Evolutionary conservation across 805 yeast species (phyloP), one percentile per base, ranked within the genome.

Genomic region (Cyberlindnera mississippiensis): DNA sequence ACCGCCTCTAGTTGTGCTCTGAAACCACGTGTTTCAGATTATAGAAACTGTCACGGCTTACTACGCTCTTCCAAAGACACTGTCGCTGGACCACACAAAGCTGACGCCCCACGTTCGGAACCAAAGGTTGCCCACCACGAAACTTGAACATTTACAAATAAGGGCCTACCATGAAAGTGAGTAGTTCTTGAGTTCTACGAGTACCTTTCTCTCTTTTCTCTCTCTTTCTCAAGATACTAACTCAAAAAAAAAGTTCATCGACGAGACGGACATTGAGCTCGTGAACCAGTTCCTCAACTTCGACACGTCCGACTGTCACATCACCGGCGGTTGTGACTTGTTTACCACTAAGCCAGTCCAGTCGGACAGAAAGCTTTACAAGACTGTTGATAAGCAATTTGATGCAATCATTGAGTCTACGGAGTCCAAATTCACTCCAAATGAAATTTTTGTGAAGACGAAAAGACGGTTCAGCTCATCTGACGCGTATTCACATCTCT

Each of bases 311-410:
- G 95, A 85, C 52, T 78, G 85, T 56, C 82, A 75, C 52, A 79
- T 93, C 30, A 76, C 77, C 42, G 98, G 97, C 11, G 89, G 95
- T 19, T 82, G 96, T 60, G 99, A 93, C 59, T 73, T 93, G 37
- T 93, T 88, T 58, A 86, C 98, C 1, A 93, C 99, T 2, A 93
- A 91, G 57, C 89, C 96, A 1, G 87, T 90, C 18, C 87, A 93
- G 2, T 75, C 91, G 1, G 99, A 93, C 63, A 75, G 89, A 52
- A 90, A 90, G 63, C 73, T 91, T 22, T 88, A 85, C 69, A 87
- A 88, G 62, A 80, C 90, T 0, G 80, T 93, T 33, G 97, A 89
- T 59, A 79, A 82, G 51, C 91, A 86, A 56, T 72, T 87, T 44
- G 85, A 82, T 46, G 61, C 72, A 9, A 61, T 72, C 19, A 56